Evolutionary conservation across 2,329 filamentous ascomycete species (phyloP).

Genomic region (Pyrenophora teres): DNA sequence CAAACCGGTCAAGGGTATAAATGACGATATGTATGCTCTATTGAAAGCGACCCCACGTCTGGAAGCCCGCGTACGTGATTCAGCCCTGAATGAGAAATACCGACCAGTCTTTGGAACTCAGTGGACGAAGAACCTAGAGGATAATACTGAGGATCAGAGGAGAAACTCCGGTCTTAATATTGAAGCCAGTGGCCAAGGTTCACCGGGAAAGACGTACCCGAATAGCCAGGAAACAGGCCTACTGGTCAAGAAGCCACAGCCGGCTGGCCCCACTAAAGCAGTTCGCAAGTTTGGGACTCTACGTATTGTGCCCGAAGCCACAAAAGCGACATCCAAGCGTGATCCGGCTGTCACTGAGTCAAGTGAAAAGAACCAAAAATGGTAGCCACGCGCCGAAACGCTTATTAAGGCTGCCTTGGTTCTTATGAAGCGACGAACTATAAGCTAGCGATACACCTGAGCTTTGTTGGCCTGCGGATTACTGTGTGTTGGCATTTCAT

Average conservation of each 20-base stretch:
- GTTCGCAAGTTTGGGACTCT: neutral
- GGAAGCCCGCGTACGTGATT: slow-evolving; percentile 13
- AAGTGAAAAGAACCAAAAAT: neutral
- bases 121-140: slow-evolving; percentile 1
- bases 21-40: slow-evolving; percentile 9
- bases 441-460: no score
- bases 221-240: neutral
- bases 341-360: no score
- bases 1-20: neutral
- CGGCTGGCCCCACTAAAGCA: neutral
- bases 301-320: neutral
- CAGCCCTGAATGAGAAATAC: slow-evolving; percentile 14
- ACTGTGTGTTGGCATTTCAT: no score
- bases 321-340: neutral
- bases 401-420: no score
- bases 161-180: neutral
- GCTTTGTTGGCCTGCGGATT: no score
- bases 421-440: no score
- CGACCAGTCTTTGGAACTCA: slow-evolving; percentile 12
- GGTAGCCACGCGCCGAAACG: no score
- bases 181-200: neutral
- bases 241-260: neutral
- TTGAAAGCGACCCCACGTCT: slow-evolving; percentile 8
- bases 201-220: neutral
- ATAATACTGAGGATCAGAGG: neutral